Evolutionary conservation across 805 yeast genomes (phyloP).

Genomic region (Spathaspora sp.): DNA sequence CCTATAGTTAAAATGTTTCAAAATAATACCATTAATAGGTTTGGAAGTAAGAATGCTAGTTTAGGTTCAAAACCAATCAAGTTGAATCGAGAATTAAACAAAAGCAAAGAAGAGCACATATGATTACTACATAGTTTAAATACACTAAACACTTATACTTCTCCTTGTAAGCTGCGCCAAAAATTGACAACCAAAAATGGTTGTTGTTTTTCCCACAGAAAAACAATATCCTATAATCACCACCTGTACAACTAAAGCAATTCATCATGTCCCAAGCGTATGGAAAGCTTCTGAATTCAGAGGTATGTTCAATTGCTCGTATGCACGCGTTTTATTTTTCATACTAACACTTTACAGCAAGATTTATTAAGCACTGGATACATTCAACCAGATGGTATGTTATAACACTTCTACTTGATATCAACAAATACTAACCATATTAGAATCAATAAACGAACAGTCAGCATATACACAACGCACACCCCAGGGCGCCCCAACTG

Average conservation of each 20-base stretch:
- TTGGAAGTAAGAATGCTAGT: not conserved
- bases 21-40: not conserved
- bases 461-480: not conserved
- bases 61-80: not conserved
- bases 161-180: not conserved
- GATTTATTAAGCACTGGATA: conserved; percentile 14
- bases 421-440: not conserved
- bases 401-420: conserved; percentile 1
- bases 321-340: not conserved
- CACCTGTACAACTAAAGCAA: not conserved
- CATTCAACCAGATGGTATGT: conserved; percentile 20
- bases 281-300: conserved; percentile 1
- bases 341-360: conserved; percentile 2
- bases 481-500: not conserved
- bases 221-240: not conserved
- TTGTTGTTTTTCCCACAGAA: not conserved
- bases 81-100: not conserved
- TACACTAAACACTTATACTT: no score
- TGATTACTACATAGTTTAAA: not conserved
- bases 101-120: not conserved
- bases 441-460: not conserved
- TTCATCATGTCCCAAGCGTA: conserved; percentile 3
- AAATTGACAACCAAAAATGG: not conserved
- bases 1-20: not conserved
- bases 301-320: not conserved